Conservation (phyloP, 331 rosid genomes). For the Quercus phellos region DNA sequence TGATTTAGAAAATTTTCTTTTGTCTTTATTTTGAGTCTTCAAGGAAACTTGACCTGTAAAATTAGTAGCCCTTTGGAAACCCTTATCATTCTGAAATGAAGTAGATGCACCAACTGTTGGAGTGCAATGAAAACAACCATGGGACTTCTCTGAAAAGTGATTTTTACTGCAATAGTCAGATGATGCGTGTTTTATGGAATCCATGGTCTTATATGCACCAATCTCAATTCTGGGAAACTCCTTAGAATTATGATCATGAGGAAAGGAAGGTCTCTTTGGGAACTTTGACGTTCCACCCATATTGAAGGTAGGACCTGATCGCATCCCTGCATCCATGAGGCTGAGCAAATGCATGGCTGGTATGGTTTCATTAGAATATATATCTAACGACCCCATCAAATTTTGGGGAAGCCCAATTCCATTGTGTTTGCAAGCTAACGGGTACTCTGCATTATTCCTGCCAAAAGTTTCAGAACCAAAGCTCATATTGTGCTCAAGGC, state of each 20-base stretch:
- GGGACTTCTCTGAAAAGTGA: conserved; percentile 48
- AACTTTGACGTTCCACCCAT: conserved; percentile 39
- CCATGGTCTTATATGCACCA: conserved; percentile 45
- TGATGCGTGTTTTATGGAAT: conserved; percentile 37
- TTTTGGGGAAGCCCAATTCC: conserved; percentile 54
- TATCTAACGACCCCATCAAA: conserved; percentile 54
- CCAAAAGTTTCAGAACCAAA: conserved; percentile 44
- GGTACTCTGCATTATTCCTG: conserved; percentile 51
- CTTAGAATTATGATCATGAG: conserved; percentile 46
- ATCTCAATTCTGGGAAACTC: conserved; percentile 36
- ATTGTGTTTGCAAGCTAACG: conserved; percentile 45
- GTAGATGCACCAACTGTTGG: conserved; percentile 47
- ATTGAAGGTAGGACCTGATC: conserved; percentile 55
- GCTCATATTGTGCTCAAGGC: conserved; percentile 42
- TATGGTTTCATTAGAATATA: conserved; percentile 83
- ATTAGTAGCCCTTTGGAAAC: conserved; percentile 29
- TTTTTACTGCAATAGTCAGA: conserved; percentile 39
- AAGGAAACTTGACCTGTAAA: conserved; percentile 38
- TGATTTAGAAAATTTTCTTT: conserved; percentile 38
- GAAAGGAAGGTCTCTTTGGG: conserved; percentile 51
- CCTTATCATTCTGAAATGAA: conserved; percentile 41
- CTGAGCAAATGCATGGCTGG: conserved; percentile 99
- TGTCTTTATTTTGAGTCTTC: conserved; percentile 52
- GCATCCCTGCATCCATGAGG: conserved; percentile 93
- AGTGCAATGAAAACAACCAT: conserved; percentile 44